These are phyloP conservation scores for Begonia masoniana DNA, from an alignment of 306 rosid genomes.

Conservation along the genomic window DNA sequence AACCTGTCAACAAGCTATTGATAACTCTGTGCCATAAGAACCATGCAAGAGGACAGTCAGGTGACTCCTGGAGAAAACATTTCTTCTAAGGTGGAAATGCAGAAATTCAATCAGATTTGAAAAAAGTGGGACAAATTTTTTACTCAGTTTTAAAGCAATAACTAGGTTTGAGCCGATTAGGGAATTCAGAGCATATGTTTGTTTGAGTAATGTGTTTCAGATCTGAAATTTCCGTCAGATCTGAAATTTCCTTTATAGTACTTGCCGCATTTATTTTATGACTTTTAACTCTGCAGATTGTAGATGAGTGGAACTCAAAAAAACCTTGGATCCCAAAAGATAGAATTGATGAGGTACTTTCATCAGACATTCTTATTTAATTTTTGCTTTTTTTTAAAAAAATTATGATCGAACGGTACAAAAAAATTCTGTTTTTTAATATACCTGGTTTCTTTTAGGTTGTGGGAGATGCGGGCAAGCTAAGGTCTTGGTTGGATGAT, in stretches of 20 bases:
- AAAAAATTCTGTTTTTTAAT: slow-evolving; percentile 3
- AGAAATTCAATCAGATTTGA: too few relatives aligned
- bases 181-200: not conserved
- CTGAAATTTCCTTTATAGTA: not conserved
- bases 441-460: slow-evolving; percentile 31
- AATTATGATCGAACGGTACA: slow-evolving; percentile 1
- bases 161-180: not conserved
- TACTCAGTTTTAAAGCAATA: not conserved
- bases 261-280: slow-evolving; percentile 1
- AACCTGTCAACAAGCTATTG: too few relatives aligned
- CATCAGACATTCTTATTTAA: slow-evolving; percentile 4
- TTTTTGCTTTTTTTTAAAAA: not conserved
- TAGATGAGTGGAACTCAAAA: slow-evolving; percentile 53
- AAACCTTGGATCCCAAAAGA: slow-evolving; percentile 82
- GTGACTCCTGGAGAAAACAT: too few relatives aligned
- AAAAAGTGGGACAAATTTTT: not conserved
- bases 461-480: slow-evolving; percentile 38
- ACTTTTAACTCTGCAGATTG: slow-evolving; percentile 36
- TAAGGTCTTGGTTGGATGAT: slow-evolving; percentile 69
- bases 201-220: not conserved
- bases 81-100: too few relatives aligned
- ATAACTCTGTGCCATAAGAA: too few relatives aligned
- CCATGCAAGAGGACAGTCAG: too few relatives aligned
- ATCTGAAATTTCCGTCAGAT: not conserved
- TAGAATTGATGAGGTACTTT: slow-evolving; percentile 54